Evolutionary conservation across 2,329 filamentous ascomycete genomes (phyloP), one percentile per base, ranked within the genome.

Genomic region (Botryosphaeria agaves): DNA sequence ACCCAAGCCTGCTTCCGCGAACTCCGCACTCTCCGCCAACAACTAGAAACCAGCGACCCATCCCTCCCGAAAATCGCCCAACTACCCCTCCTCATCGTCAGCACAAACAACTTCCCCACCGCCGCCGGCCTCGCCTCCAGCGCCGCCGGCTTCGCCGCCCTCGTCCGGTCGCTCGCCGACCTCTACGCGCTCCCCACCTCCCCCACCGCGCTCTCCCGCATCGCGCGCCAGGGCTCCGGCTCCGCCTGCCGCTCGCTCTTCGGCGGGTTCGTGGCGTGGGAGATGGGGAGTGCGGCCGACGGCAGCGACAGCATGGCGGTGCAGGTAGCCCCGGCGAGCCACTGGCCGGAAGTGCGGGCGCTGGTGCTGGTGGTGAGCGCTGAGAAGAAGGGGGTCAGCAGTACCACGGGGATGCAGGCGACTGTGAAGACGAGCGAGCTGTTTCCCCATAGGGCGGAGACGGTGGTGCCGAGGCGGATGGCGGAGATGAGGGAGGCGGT

Each of bases 91-190:
- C 79, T 76, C 44, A 76, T 98, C 41, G 84, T 94, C 33, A 89
- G 81, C 34, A 80, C 89, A 62, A 98, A 98, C 69, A 98, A 98
- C 68, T 98, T 98, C 67, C 89, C 89, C 38, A 98, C 89, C 2
- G 89, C 89, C 16, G 89, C 89, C 4, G 89, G 89, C 5, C 73
- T 98, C 17, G 70, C 70, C 24, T 66, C 62, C 41, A 64, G 62
- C 14, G 71, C 70, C n/a, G 70, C 71, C n/a, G 72, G 71, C 15
- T 72, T 76, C 41, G 72, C 71, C 20, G 70, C 72, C 8, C 57
- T 75, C 1, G 68, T 95, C 14, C 72, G 84, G 34, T 85, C 82
- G 39, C 82, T 98, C 43, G 89, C 89, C 20, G 71, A 95, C 53
- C 70, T 98, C 24, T 98, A 95, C 61, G 66, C 80, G 51, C 72